Evolutionary conservation across 2,329 filamentous ascomycete genomes (phyloP), one percentile per base, ranked within the genome.

Genomic region (Talaromyces sp.): DNA sequence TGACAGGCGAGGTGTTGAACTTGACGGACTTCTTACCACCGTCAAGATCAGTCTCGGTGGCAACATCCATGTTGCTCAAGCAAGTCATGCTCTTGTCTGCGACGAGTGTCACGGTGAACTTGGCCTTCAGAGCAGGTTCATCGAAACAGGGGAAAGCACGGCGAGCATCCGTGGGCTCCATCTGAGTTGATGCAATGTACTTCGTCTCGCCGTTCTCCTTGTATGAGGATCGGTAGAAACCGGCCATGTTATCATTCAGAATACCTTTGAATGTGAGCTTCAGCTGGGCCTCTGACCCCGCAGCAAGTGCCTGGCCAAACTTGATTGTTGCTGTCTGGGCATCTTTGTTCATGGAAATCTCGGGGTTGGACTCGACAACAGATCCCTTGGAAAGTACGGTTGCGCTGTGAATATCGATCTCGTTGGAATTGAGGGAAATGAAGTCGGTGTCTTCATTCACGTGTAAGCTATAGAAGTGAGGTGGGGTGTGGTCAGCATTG

Each of bases 121-220:
- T 87, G 35, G 93, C 90, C 80, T 97, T 97, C 63, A 97, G 82
- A 22, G 91, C 88, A 24, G 93, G 93, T 78, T 97, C 94, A 69
- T 97, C 93, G 72, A 97, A 97, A 77, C 93, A 97, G 39, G 93
- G 93, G 77, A 97, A 96, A 6, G 93, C 91, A 64, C 92, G 84
- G 65, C 93, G 85, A 57, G 91, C 92, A 77, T 97, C 93, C 13
- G 93, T 97, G 35, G 93, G 88, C 78, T 97, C 93, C 89, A 97
- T 96, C 80, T 97, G 93, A 16, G 90, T 90, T 22, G 91, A 93
- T 24, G 92, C 93, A 68, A 97, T 81, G 70, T 92, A 88, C 62
- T 89, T 89, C 53, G 87, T 86, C 55, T 84, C 85, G 35, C 93
- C 93, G 67, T 94, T 86, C 56, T 85, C 86, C 80, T 94, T 95